Percentiles rank a stretch among this genome's conserved stretches.
Conservation (phyloP, 352 stramenopile genomes). For the Pythium aristosporum region DNA sequence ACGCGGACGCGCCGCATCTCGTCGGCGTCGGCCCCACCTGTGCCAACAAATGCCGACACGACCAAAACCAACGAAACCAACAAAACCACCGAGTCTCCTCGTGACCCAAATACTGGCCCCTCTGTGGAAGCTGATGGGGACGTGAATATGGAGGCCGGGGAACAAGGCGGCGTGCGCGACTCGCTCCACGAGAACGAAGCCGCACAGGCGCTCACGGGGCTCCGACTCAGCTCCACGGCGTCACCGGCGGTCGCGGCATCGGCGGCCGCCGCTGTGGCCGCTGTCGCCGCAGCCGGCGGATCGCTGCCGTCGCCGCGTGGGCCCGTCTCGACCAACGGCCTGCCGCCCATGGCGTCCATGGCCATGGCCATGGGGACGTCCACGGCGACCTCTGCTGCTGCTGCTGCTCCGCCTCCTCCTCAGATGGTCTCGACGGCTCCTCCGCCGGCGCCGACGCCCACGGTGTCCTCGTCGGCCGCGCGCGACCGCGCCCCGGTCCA, state of each 20-base stretch:
- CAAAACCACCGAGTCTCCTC: not conserved
- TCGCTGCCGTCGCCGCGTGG: slow-evolving; percentile 13
- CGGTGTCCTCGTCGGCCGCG: not conserved
- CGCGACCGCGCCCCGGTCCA: slow-evolving; percentile 22
- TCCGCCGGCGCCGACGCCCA: slow-evolving; percentile 1
- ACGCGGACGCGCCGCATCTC: slow-evolving; percentile 32
- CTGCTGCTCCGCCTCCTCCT: too few species aligned
- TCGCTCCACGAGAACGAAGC: slow-evolving; percentile 62
- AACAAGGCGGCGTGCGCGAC: slow-evolving; percentile 8
- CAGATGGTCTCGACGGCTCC: not conserved
- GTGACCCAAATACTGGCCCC: not conserved
- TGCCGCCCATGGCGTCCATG: slow-evolving; percentile 4
- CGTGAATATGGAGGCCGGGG: slow-evolving; percentile 5
- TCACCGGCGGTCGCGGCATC: slow-evolving; percentile 20
- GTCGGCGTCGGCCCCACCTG: slow-evolving; percentile 9
- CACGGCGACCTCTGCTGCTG: too few species aligned
- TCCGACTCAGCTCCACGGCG: slow-evolving; percentile 36
- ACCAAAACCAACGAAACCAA: slow-evolving; percentile 3
- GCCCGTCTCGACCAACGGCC: slow-evolving; percentile 7
- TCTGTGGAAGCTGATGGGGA: not conserved
- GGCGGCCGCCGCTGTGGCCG: slow-evolving; percentile 20
- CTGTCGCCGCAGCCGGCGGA: slow-evolving; percentile 13
- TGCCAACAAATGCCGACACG: not conserved
- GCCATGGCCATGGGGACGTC: not conserved
- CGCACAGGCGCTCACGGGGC: slow-evolving; percentile 68